Evolutionary conservation across 2,329 filamentous ascomycete genomes (phyloP), one percentile per base, ranked within the genome.

Genomic region (Nannizziopsis arthrosporioides): DNA sequence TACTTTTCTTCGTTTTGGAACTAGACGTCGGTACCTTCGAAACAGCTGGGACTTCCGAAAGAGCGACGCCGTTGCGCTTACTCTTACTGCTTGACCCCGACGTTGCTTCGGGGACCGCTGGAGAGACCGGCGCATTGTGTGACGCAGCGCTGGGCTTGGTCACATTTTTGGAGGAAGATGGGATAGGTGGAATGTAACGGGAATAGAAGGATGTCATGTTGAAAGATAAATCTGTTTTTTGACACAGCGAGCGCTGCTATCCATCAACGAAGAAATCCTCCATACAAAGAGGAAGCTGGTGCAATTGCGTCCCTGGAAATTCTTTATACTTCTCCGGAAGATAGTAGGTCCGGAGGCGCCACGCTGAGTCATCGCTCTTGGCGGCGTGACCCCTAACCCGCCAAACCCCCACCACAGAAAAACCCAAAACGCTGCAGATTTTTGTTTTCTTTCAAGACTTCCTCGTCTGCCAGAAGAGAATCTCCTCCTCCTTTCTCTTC

Each of bases 141-240:
- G 35, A 12, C 22, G 38, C 11, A 12, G 11, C 8, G 35, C 35
- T 17, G 14, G 14, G 9, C 34, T 8, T 40, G 35, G 10, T 11
- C 30, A 35, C 12, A 43, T 18, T 32, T 18, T 45, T 14, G 14
- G 44, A 46, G n/a, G 36, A 19, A 6, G 34, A 9, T 14, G 36
- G 8, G 19, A 14, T 34, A 12, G 43, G 38, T n/a, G 72, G 70
- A 37, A 68, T 68, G 55, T 73, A 72, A 45, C 69, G 66, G 27
- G 67, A 63, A 54, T 73, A 71, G 32, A 73, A 65, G 22, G 22
- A 27, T 27, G 22, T 7, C 22, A 27, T 27, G 3, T 27, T 7
- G 22, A 27, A 27, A 7, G 4, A 27, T 3, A 27, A 27, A 27
- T 27, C 22, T 4, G 22, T 27, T 27, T n/a, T 27, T 7, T 27